phyloP scores from a whole-genome alignment of 2,329 filamentous ascomycete species.

The Cladosporium sp. region DNA sequence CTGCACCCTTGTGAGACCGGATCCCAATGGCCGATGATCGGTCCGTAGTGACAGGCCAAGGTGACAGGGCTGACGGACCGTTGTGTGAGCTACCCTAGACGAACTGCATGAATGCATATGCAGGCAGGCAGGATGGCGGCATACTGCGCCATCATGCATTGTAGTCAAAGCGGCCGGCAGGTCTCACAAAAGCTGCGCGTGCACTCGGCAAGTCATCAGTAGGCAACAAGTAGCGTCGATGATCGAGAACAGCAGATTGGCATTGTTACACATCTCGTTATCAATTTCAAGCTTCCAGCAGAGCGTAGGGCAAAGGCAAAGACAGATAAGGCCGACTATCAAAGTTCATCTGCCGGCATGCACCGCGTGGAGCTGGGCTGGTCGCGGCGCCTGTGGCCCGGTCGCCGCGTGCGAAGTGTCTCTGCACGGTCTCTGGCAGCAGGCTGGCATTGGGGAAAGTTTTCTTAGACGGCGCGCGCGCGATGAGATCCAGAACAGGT shows the following conservation, averaged over 20 bases:
- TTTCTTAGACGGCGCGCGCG: neutral
- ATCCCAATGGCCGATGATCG: neutral
- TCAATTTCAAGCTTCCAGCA: neutral
- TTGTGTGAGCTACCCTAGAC: neutral
- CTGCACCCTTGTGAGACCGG: neutral
- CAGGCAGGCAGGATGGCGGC: neutral
- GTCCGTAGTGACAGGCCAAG: neutral
- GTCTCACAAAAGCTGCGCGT: neutral
- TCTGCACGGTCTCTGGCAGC: constrained; percentile 2
- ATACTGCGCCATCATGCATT: neutral
- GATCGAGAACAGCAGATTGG: neutral
- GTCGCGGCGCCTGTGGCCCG: neutral
- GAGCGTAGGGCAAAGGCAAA: constrained; percentile 1
- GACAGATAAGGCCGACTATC: neutral
- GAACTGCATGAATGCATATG: neutral
- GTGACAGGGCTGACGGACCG: neutral
- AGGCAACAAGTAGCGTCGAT: neutral
- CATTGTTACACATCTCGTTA: neutral
- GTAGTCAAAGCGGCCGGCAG: neutral
- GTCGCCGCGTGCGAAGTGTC: neutral
- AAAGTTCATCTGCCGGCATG: neutral
- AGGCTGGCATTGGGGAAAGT: constrained; percentile 6
- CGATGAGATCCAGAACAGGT: neutral
- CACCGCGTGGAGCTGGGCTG: neutral
- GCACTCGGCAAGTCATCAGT: neutral